Percentiles rank a stretch among this genome's conserved stretches.
Conservation (phyloP, 441 rosid species). For the Hura crepitans region DNA sequence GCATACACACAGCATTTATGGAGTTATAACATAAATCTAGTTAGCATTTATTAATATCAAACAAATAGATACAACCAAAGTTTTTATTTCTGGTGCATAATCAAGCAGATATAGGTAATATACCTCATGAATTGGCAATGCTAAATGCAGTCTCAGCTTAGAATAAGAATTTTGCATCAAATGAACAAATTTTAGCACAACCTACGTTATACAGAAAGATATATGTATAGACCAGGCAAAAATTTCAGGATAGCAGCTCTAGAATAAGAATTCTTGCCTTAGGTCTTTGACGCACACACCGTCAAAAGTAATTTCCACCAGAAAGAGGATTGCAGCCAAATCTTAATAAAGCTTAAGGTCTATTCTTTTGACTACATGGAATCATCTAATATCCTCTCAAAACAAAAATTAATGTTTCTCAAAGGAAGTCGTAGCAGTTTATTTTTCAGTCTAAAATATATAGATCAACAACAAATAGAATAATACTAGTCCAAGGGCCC, state of each 20-base stretch:
- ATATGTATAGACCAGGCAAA: not conserved
- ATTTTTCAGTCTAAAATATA: not conserved
- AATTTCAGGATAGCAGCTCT: not conserved
- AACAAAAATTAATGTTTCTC: not conserved
- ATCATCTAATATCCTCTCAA: not conserved
- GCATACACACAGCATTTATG: not conserved
- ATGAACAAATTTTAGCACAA: not conserved
- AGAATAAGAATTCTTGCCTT: not conserved
- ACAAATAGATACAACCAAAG: not conserved
- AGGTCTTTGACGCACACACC: too few species aligned
- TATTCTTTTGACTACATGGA: not conserved
- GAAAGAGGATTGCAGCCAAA: not conserved
- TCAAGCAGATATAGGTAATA: not conserved
- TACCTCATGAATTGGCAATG: not conserved
- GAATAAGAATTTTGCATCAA: not conserved
- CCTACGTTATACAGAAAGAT: not conserved
- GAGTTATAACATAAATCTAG: not conserved
- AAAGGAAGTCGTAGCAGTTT: not conserved
- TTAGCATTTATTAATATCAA: not conserved
- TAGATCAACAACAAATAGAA: not conserved
- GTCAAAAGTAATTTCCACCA: not conserved
- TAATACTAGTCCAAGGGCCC: not conserved
- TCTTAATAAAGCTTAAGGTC: not conserved
- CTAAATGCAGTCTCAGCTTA: slow-evolving; percentile 8
- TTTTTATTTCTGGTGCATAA: not conserved